phyloP scores from a whole-genome alignment of 306 rosid genomes.

The Coriaria nepalensis region DNA sequence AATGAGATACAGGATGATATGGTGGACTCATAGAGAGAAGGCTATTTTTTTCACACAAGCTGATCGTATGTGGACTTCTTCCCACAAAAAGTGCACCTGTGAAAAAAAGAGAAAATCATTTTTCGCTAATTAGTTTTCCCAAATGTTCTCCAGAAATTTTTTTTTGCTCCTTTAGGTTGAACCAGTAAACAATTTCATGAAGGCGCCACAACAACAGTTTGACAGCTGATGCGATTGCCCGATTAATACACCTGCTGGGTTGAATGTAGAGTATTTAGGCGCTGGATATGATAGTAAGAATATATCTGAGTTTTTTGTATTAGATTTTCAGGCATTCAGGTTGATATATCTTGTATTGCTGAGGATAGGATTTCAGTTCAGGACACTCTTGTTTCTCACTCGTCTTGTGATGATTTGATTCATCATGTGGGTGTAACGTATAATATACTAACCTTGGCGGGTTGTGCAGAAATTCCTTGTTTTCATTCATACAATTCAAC shows the following conservation, averaged over 20 bases:
- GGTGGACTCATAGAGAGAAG: conserved; percentile 59
- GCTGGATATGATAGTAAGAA: conserved; percentile 44
- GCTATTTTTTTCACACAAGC: conserved; percentile 18
- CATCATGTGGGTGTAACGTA: conserved; percentile 30
- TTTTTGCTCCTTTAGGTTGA: conserved; percentile 18
- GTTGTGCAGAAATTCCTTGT: conserved; percentile 62
- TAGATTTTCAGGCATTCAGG: conserved; percentile 27
- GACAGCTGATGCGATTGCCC: conserved; percentile 31
- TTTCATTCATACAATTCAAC: not conserved
- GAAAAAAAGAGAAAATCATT: conserved; percentile 31
- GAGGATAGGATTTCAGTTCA: conserved; percentile 8
- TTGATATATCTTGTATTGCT: conserved; percentile 20
- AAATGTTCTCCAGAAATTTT: conserved; percentile 22
- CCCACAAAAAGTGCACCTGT: conserved; percentile 21
- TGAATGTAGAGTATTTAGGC: conserved; percentile 69
- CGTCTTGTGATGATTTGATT: conserved; percentile 32
- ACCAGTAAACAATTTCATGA: conserved; percentile 22
- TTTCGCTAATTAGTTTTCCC: conserved; percentile 27
- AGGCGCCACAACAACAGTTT: conserved; percentile 34
- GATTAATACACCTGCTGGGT: conserved; percentile 11
- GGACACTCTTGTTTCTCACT: conserved; percentile 28
- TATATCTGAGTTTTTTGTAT: conserved; percentile 35
- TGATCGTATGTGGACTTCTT: conserved; percentile 28
- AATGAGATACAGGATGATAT: conserved; percentile 94
- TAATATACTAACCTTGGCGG: conserved; percentile 38